Conservation (phyloP, 2,329 filamentous ascomycete species). For the Dothideomycetidae sp. region DNA sequence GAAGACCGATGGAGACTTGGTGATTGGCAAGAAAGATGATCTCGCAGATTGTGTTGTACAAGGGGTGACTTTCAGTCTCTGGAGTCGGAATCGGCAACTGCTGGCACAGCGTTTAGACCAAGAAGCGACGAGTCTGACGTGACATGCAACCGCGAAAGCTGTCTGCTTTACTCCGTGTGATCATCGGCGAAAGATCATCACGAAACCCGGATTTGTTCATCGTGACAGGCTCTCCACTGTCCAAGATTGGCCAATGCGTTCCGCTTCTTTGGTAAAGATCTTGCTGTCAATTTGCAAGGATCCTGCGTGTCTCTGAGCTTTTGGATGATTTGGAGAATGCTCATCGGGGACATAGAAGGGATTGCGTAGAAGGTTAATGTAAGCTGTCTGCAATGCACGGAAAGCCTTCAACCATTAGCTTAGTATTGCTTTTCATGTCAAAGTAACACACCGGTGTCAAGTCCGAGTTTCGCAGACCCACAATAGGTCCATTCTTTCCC, state of each 20-base stretch:
- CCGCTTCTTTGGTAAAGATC: slow-evolving; percentile 68
- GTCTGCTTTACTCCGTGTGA: too few relatives aligned
- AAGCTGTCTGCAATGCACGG: slow-evolving; percentile 80
- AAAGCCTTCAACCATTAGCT: slow-evolving; percentile 47
- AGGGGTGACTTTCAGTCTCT: slow-evolving; percentile 60
- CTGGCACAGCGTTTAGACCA: slow-evolving; percentile 1
- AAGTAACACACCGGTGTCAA: slow-evolving; percentile 54
- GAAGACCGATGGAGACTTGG: slow-evolving; percentile 12
- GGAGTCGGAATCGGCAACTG: slow-evolving; percentile 46
- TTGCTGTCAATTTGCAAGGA: slow-evolving; percentile 62
- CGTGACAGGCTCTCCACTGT: slow-evolving; percentile 53
- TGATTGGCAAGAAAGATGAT: slow-evolving; percentile 56
- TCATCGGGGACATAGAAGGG: slow-evolving; percentile 90
- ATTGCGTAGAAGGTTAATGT: slow-evolving; percentile 77
- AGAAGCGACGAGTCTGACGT: too few relatives aligned
- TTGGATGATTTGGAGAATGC: slow-evolving; percentile 46
- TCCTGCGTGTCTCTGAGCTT: slow-evolving; percentile 29
- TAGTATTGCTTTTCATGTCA: slow-evolving; percentile 1
- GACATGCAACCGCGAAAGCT: too few relatives aligned
- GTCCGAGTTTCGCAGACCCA: slow-evolving; percentile 72
- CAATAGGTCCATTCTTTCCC: slow-evolving; percentile 28
- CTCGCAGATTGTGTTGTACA: slow-evolving; percentile 68
- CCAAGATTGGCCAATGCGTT: slow-evolving; percentile 75
- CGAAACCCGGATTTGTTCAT: too few relatives aligned
- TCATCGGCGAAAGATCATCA: too few relatives aligned